Conservation (phyloP, 2,329 filamentous ascomycete genomes). For the Metarhizium brunneum region DNA sequence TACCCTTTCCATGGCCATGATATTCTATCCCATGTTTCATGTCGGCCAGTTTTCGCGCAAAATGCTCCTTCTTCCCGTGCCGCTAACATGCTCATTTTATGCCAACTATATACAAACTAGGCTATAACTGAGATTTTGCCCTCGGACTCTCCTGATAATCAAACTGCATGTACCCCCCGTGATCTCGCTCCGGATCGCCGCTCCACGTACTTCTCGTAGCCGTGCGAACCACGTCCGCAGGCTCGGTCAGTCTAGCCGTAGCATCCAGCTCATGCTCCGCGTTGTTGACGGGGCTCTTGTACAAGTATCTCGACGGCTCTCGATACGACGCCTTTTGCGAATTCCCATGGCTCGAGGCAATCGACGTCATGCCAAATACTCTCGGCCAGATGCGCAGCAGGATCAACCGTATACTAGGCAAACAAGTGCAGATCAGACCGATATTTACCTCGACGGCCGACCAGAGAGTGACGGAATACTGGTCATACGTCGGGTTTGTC, state of each 20-base stretch:
- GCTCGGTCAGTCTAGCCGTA: background rate
- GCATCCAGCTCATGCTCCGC: background rate
- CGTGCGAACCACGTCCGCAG: background rate
- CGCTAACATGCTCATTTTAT: too few relatives aligned
- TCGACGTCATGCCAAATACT: conserved; percentile 6
- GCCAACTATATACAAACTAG: too few relatives aligned
- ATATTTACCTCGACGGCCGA: conserved; percentile 23
- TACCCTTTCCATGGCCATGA: too few relatives aligned
- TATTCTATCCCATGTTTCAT: too few relatives aligned
- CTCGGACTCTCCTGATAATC: background rate
- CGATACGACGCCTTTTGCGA: background rate
- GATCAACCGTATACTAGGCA: conserved; percentile 19
- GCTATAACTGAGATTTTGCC: too few relatives aligned
- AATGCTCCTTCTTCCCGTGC: too few relatives aligned
- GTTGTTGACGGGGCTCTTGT: background rate
- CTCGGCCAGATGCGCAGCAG: conserved; percentile 22
- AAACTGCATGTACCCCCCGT: background rate
- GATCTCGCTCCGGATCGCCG: background rate
- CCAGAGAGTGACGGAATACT: conserved; percentile 17
- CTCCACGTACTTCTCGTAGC: background rate
- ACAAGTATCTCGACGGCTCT: background rate
- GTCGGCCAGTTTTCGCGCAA: too few relatives aligned
- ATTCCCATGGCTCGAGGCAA: background rate
- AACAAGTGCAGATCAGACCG: conserved; percentile 23
- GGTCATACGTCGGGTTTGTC: conserved; percentile 18